Percentiles rank a stretch among this genome's conserved stretches.
These are phyloP conservation scores for Sporothrix brunneoviolacea DNA, from an alignment of 2,329 filamentous ascomycete species.

Conservation along the genomic window DNA sequence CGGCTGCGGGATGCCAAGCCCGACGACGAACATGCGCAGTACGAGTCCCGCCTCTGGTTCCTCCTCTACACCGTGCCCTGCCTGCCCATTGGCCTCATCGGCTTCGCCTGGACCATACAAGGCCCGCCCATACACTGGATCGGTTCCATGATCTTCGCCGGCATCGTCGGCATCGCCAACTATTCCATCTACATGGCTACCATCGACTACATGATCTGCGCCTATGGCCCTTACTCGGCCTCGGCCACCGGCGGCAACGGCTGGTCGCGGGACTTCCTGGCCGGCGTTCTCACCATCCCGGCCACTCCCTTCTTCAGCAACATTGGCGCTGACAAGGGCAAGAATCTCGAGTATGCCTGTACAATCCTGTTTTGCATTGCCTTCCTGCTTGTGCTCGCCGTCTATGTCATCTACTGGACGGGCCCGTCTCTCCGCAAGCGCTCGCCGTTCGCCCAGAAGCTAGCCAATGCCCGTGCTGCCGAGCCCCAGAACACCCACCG, in stretches of 20 bases:
- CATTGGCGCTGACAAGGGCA: slow-evolving; percentile 40
- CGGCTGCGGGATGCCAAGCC: slow-evolving; percentile 44
- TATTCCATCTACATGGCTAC: slow-evolving; percentile 70
- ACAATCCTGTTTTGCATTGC: slow-evolving; percentile 60
- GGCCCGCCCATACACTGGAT: slow-evolving; percentile 63
- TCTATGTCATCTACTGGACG: slow-evolving; percentile 62
- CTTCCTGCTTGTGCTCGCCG: slow-evolving; percentile 52
- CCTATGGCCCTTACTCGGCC: slow-evolving; percentile 63
- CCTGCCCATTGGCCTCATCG: slow-evolving; percentile 60
- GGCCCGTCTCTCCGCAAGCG: slow-evolving; percentile 53
- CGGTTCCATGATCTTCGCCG: slow-evolving; percentile 57
- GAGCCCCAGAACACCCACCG: too few species aligned
- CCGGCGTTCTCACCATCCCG: slow-evolving; percentile 63
- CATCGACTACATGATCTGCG: slow-evolving; percentile 71
- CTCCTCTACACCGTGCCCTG: slow-evolving; percentile 56
- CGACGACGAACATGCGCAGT: slow-evolving; percentile 54
- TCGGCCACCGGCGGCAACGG: slow-evolving; percentile 72
- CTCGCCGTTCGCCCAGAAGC: slow-evolving; percentile 58
- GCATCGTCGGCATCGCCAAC: slow-evolving; percentile 65
- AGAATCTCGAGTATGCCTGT: slow-evolving; percentile 50
- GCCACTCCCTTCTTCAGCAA: slow-evolving; percentile 58
- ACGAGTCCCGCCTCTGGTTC: slow-evolving; percentile 61
- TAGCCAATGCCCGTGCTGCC: too few species aligned
- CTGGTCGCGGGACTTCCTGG: slow-evolving; percentile 66
- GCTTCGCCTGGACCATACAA: slow-evolving; percentile 62